phyloP scores from a whole-genome alignment of 2,329 filamentous ascomycete species.

The Botrytis byssoidea region DNA sequence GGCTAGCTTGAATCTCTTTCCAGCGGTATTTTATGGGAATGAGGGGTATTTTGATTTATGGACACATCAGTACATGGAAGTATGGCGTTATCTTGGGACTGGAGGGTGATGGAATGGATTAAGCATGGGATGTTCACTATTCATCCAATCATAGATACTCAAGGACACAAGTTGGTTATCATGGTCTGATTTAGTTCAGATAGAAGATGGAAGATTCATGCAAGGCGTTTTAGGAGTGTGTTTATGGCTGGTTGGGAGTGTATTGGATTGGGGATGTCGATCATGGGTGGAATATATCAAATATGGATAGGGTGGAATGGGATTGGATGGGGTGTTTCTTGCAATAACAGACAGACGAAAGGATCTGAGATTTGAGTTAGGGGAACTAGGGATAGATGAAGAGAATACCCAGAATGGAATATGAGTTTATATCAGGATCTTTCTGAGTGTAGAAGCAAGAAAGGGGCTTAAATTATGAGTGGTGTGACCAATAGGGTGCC shows the following conservation, averaged over 20 bases:
- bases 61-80: neutral
- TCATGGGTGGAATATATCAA: neutral
- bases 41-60: neutral
- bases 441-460: neutral
- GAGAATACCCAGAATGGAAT: neutral
- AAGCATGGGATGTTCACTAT: neutral
- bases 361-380: neutral
- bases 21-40: neutral
- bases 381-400: neutral
- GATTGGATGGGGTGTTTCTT: neutral
- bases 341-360: neutral
- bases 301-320: neutral
- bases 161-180: neutral
- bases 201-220: neutral
- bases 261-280: neutral
- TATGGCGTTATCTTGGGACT: neutral
- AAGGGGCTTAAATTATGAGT: neutral
- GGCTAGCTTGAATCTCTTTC: neutral
- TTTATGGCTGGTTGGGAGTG: neutral
- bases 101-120: neutral
- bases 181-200: neutral
- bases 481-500: neutral
- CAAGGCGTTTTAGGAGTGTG: neutral
- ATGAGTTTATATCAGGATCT: neutral
- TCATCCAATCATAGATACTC: neutral